Evolutionary conservation across 352 stramenopile species (phyloP), one percentile per base, ranked within the genome.

Genomic region (Globisporangium canariense): DNA sequence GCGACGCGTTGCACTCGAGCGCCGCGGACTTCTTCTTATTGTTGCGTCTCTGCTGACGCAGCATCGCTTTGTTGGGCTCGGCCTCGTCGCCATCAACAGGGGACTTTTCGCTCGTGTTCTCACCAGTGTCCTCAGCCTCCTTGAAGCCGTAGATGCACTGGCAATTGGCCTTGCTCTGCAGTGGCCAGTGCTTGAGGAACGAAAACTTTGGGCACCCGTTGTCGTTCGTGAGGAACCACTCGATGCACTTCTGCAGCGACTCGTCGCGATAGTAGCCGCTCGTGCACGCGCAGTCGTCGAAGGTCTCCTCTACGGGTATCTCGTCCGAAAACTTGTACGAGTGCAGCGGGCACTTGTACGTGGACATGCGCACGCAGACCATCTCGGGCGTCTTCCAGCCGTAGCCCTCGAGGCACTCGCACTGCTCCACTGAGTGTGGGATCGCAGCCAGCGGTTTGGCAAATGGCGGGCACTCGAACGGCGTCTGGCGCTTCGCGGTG

Each of bases 91-190:
- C 51, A n/a, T 28, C 28, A 30, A 16, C 32, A n/a, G 32, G 18
- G n/a, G 30, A 9, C 52, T 58, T 30, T 25, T 57, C 52, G 13
- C 2, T 28, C 25, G 25, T 2, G 10, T 32, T 9, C 4, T 32
- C 25, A 7, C 2, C 28, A 57, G 6, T 28, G 5, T 64, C 47
- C 8, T 74, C 62, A 3, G 65, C 47, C 8, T 74, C 64, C 38
- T 66, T 52, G 36, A 87, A 67, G 2, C 82, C 82, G 52, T 89
- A 89, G 65, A 91, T 67, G 57, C 84, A 93, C 51, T 88, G 73
- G 67, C 84, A 93, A 45, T 90, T 93, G 22, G 74, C 70, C 25
- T 78, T 84, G 56, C 79, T 90, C 67, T 93, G 81, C 58, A 94
- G 68, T 41, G 84, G 84, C 86, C 86, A 94, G 38, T 86, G 83